Conservation (phyloP, 2,329 filamentous ascomycete species). For the Diaporthe vaccinii region DNA sequence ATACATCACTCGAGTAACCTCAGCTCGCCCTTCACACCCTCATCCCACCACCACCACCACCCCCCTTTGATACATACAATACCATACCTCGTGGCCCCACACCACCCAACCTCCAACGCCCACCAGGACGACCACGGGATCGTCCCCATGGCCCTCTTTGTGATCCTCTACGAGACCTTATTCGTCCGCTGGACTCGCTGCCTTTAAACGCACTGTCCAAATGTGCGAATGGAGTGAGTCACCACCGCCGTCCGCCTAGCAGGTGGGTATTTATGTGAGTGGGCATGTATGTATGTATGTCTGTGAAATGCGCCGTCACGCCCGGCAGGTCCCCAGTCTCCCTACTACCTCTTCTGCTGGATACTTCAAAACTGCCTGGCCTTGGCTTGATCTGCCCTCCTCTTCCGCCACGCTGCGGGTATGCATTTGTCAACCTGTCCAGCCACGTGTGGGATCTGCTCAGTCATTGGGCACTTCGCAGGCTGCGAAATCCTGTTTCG, state of each 20-base stretch:
- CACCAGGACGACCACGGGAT: constrained; percentile 11
- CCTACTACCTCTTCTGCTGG: background rate
- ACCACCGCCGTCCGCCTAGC: background rate
- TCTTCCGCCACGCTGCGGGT: background rate
- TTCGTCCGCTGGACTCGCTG: background rate
- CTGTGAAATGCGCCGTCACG: background rate
- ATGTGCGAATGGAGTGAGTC: background rate
- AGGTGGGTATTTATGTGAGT: too few species aligned
- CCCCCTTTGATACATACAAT: background rate
- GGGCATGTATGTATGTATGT: background rate
- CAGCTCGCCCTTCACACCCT: constrained; percentile 24
- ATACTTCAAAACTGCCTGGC: background rate
- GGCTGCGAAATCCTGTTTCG: background rate
- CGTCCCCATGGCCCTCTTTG: background rate
- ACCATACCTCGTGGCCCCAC: constrained; percentile 14
- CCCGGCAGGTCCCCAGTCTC: background rate
- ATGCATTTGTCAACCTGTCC: background rate
- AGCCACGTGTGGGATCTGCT: background rate
- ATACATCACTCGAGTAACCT: background rate
- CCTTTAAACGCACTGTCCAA: too few species aligned
- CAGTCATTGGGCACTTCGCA: constrained; percentile 13
- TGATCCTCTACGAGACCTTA: background rate
- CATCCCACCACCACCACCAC: background rate
- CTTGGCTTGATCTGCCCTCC: background rate
- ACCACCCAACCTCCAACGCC: background rate